Conservation (phyloP, 2,329 filamentous ascomycete species). For the Penicillium sp. region DNA sequence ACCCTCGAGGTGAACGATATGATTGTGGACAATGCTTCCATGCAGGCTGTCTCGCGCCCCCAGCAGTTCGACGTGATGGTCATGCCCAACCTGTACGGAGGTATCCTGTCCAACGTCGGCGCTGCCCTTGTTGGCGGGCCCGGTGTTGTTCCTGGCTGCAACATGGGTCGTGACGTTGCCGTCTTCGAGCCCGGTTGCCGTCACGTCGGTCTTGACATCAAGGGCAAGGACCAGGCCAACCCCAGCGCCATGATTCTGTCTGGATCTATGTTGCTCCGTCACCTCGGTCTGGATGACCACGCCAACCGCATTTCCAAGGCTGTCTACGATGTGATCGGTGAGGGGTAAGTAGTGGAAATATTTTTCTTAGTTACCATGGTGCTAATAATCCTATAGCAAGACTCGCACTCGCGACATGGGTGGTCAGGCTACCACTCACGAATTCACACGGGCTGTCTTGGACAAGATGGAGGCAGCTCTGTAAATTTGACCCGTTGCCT, state of each 20-base stretch:
- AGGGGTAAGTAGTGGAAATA: slow-evolving; percentile 62
- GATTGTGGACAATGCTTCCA: slow-evolving; percentile 99
- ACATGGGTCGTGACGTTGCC: slow-evolving; percentile 97
- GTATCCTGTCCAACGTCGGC: slow-evolving; percentile 97
- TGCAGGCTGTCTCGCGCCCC: slow-evolving; percentile 94
- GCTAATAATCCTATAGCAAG: slow-evolving; percentile 52
- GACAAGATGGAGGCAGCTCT: slow-evolving; percentile 80
- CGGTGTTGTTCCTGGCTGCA: slow-evolving; percentile 95
- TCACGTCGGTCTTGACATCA: slow-evolving; percentile 98
- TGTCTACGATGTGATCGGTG: slow-evolving; percentile 73
- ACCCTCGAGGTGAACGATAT: slow-evolving; percentile 96
- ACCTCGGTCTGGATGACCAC: slow-evolving; percentile 95
- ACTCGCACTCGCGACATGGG: slow-evolving; percentile 94
- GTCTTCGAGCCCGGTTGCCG: slow-evolving; percentile 99
- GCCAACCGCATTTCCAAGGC: slow-evolving; percentile 93
- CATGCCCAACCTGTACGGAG: slow-evolving; percentile 99
- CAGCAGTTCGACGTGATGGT: slow-evolving; percentile 99
- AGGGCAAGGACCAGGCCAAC: slow-evolving; percentile 99
- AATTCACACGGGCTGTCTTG: slow-evolving; percentile 92
- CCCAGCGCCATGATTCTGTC: slow-evolving; percentile 93
- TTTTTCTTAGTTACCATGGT: background rate
- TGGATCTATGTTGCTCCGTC: slow-evolving; percentile 92
- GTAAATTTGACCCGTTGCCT: slow-evolving; percentile 42
- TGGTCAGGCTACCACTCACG: slow-evolving; percentile 78
- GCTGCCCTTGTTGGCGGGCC: slow-evolving; percentile 95